A percentile compares a stretch with the other conserved stretches of the same genome.
Evolutionary conservation across 1,284 basidiomycete species (phyloP).

Genomic region (Cryptococcus jaspeensis): DNA sequence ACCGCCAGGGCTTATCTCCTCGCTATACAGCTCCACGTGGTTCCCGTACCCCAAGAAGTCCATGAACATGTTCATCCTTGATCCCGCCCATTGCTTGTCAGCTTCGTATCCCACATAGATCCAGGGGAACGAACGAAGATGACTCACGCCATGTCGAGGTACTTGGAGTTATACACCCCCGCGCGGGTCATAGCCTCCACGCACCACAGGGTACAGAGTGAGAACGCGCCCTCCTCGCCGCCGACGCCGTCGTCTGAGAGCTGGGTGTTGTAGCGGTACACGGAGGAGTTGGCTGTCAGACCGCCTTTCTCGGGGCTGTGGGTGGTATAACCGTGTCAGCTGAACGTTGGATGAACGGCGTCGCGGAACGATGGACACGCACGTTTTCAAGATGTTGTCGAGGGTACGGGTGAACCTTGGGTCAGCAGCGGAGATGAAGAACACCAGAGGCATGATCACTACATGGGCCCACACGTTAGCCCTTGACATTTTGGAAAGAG

Average conservation of each 20-base stretch:
- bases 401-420: constrained; percentile 81
- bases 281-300: constrained; percentile 68
- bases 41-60: constrained; percentile 65
- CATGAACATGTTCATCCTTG: constrained; percentile 46
- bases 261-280: constrained; percentile 65
- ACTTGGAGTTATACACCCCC: constrained; percentile 66
- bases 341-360: too few species aligned
- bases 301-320: constrained; percentile 73
- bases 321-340: neutral
- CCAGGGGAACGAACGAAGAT: neutral
- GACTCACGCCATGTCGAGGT: constrained; percentile 63
- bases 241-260: constrained; percentile 87
- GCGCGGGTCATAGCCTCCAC: constrained; percentile 83
- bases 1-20: constrained; percentile 56
- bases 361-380: constrained; percentile 1
- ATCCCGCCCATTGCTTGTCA: constrained; percentile 31
- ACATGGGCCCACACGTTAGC: neutral
- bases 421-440: constrained; percentile 79
- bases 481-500: neutral
- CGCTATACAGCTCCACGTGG: constrained; percentile 79
- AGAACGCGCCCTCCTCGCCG: constrained; percentile 76
- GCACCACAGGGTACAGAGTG: constrained; percentile 58
- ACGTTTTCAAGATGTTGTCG: constrained; percentile 70
- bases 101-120: neutral
- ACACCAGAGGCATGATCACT: constrained; percentile 53